Evolutionary conservation across 768 basidiomycete species (phyloP), one percentile per base, ranked within the genome.

Genomic region (Cubamyces lactineus): DNA sequence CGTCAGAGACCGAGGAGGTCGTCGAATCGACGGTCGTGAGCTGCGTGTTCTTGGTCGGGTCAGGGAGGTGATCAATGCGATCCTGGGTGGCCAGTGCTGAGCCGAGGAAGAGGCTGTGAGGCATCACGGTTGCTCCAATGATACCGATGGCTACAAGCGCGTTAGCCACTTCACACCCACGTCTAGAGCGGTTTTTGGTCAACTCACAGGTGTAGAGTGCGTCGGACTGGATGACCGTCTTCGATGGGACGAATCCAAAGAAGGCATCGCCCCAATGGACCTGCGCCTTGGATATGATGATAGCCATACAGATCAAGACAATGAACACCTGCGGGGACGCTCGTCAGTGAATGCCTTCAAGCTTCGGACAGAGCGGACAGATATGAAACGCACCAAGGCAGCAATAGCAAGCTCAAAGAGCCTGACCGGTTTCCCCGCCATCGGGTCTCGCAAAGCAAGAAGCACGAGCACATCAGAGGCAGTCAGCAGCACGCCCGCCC

Each of bases 81-180:
- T 94, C 88, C 71, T 94, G 91, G 0, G 92, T 94, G 2, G 93
- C 88, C 5, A 97, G 84, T 30, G 86, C 84, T 2, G 92, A 93
- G 5, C 94, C 95, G 16, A 97, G 80, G 78, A 91, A 94, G n/a
- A 97, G 79, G 61, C 88, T 89, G 73, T 96, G 94, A 0, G 94
- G 94, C 94, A 96, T 96, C 61, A 94, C 88, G 2, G 93, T 97
- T 1, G 93, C 92, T 30, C 90, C 88, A 1, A 91, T 70, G 52
- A 92, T 86, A 40, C 89, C 89, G 56, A 90, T 84, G 30, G 87
- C 86, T 87, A 53, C 13, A n/a, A 34, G 26, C 49, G 30, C 12
- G 24, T 24, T 23, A 49, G 57, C 40, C 19, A 34, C 34, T 34
- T 34, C 34, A 34, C 9, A 45, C 7, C 21, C 52, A n/a, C 58